These are phyloP conservation scores for Aspergillus novofumigatus DNA, from an alignment of 2,329 filamentous ascomycete species.

Conservation along the genomic window DNA sequence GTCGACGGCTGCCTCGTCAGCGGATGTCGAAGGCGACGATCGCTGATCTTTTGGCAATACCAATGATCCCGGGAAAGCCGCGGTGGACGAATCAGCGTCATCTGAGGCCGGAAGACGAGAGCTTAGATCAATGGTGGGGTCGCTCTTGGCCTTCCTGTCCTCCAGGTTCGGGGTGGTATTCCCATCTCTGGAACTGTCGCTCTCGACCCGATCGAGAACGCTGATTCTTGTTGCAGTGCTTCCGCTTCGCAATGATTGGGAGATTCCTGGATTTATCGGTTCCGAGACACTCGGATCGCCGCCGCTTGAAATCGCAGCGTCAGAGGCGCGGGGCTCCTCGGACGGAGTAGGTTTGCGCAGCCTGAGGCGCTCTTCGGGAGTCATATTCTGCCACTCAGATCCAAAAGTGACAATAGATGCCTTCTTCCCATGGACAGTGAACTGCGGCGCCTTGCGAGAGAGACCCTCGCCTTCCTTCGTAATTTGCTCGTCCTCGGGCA, in stretches of 20 bases:
- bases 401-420: constrained; percentile 96
- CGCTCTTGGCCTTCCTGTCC: constrained; percentile 6
- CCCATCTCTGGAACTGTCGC: constrained; percentile 20
- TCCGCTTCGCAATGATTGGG: constrained; percentile 60
- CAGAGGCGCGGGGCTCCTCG: constrained; percentile 35
- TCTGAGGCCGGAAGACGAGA: constrained; percentile 1
- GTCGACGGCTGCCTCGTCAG: constrained; percentile 7
- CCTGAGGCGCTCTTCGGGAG: constrained; percentile 67
- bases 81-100: constrained; percentile 1
- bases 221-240: constrained; percentile 65
- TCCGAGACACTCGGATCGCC: constrained; percentile 26
- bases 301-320: constrained; percentile 25
- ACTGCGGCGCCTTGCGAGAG: constrained; percentile 75
- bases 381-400: constrained; percentile 77
- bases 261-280: constrained; percentile 40
- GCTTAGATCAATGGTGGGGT: constrained; percentile 3
- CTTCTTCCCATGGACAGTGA: constrained; percentile 97
- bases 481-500: constrained; percentile 47
- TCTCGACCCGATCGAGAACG: constrained; percentile 23
- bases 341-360: constrained; percentile 50
- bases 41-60: constrained; percentile 6
- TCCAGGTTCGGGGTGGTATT: constrained; percentile 12
- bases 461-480: constrained; percentile 62
- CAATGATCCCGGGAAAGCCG: constrained; percentile 1
- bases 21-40: not conserved